Evolutionary conservation across 192 early-diverging fungal genomes (phyloP).

Genomic region (Coemansia sp.): DNA sequence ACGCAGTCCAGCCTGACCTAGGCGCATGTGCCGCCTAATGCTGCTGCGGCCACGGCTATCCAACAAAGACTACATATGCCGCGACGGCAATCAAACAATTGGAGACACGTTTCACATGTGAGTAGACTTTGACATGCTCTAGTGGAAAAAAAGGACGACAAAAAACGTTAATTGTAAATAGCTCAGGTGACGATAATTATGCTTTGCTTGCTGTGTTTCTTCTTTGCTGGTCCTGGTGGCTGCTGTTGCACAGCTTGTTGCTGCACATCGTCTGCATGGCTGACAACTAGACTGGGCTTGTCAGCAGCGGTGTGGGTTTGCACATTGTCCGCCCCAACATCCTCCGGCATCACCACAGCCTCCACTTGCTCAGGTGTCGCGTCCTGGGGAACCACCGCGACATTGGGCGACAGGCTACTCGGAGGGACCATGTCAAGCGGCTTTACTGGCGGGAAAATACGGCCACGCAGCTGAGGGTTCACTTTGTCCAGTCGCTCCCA

Average conservation of each 20-base stretch:
- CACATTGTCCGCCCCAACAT: slow-evolving; percentile 14
- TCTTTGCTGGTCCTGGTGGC: slow-evolving; percentile 25
- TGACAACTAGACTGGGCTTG: neutral
- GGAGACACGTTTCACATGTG: neutral
- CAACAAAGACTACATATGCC: neutral
- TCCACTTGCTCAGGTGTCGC: neutral
- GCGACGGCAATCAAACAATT: neutral
- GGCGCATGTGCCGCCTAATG: neutral
- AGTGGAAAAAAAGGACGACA: neutral
- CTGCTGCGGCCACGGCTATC: slow-evolving; percentile 2
- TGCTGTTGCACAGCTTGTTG: neutral
- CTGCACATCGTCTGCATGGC: slow-evolving; percentile 3
- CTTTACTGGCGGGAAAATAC: slow-evolving; percentile 30
- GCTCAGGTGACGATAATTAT: slow-evolving; percentile 44
- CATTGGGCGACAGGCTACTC: neutral
- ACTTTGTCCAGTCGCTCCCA: slow-evolving; percentile 45
- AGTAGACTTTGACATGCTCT: neutral
- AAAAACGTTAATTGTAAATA: slow-evolving; percentile 4
- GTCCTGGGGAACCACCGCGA: neutral
- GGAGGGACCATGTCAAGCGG: slow-evolving; percentile 2
- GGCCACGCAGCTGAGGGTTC: slow-evolving; percentile 37
- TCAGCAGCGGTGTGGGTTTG: neutral
- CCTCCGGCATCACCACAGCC: neutral
- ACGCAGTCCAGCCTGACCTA: neutral
- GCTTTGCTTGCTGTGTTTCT: slow-evolving; percentile 34